Conservation (phyloP, 2,329 filamentous ascomycete genomes). For the Laburnicola sp. region DNA sequence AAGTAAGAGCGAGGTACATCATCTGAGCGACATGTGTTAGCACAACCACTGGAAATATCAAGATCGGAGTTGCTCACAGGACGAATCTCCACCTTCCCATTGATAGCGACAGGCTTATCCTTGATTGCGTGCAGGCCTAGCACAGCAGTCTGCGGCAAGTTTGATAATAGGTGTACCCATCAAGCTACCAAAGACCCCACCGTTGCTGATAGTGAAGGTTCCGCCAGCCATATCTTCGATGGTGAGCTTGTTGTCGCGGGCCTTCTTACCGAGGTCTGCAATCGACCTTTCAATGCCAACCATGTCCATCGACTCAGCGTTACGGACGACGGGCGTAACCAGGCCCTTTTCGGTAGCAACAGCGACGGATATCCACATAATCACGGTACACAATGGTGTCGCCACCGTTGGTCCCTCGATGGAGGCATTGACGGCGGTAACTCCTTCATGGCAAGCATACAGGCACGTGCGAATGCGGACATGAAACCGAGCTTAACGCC, state of each 20-base stretch:
- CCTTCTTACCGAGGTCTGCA: slow-evolving; percentile 95
- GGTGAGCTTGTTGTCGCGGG: slow-evolving; percentile 92
- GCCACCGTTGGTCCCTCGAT: slow-evolving; percentile 92
- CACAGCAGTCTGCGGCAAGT: slow-evolving; percentile 88
- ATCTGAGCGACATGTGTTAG: slow-evolving; percentile 57
- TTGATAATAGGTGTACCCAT: slow-evolving; percentile 99
- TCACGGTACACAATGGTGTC: slow-evolving; percentile 98
- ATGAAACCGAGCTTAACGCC: slow-evolving; percentile 99
- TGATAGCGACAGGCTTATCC: slow-evolving; percentile 83
- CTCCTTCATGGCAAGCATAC: slow-evolving; percentile 88
- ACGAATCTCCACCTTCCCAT: slow-evolving; percentile 91
- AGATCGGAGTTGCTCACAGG: slow-evolving; percentile 56
- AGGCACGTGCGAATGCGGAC: slow-evolving; percentile 93
- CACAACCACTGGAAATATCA: neutral
- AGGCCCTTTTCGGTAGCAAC: slow-evolving; percentile 97
- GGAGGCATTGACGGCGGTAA: slow-evolving; percentile 91
- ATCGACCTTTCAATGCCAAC: slow-evolving; percentile 88
- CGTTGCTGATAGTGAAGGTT: slow-evolving; percentile 96
- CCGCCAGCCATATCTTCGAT: slow-evolving; percentile 99
- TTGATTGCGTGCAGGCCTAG: slow-evolving; percentile 96
- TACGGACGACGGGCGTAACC: slow-evolving; percentile 94
- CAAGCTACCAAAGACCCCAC: slow-evolving; percentile 93
- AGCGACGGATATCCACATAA: slow-evolving; percentile 93
- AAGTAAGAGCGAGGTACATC: slow-evolving; percentile 98
- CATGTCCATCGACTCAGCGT: slow-evolving; percentile 85